Base-by-base conservation (phyloP, 371 early-diverging fungal species). In the Lichtheimia ornata region DNA sequence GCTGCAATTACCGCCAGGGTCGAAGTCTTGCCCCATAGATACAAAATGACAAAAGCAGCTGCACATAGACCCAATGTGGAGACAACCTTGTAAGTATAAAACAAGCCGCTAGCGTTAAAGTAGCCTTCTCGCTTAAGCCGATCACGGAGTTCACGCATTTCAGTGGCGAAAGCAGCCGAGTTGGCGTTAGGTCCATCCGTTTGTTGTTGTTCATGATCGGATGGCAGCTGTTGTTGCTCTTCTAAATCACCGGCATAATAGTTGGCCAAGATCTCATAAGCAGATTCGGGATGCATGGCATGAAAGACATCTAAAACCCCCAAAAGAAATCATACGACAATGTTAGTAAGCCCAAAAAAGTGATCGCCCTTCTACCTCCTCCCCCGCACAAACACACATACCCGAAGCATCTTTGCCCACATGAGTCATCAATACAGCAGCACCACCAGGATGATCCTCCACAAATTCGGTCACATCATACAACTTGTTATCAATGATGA, bases 401-500 rank as follows among this genome's bases (percentile, higher is more conserved):
- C 89, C 89, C 49, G 94, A 86, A 55, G 89, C 91, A 65, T 94
- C 94, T 68, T 86, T 89, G 65, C 96, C 94, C 18, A 89, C 73
- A 65, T 93, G 89, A 9, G 90, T 88, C 63, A 85, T 61, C 40
- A 92, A 75, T 14, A 91, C 90, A 22, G 52, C 66, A 20, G 74
- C 77, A 60, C 94, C 94, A 58, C 96, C 96, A 43, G 97, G 97
- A 71, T 96, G 97, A 63, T 87, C 88, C 56, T 76, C 75, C 44
- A 88, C 67, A 71, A 95, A 94, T 22, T 91, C 92, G 15, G 88
- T 85, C 20, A 95, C 82, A 83, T 96, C 94, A 65, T 94, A 95
- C 12, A 95, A 88, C 67, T 92, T 90, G 69, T 85, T 83, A 67
- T 93, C 86, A 67, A 94, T 89, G 61, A 93, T 84, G 50, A 90